Evolutionary conservation across 768 basidiomycete genomes (phyloP).

Genomic region (Boletus rubroflammeus): DNA sequence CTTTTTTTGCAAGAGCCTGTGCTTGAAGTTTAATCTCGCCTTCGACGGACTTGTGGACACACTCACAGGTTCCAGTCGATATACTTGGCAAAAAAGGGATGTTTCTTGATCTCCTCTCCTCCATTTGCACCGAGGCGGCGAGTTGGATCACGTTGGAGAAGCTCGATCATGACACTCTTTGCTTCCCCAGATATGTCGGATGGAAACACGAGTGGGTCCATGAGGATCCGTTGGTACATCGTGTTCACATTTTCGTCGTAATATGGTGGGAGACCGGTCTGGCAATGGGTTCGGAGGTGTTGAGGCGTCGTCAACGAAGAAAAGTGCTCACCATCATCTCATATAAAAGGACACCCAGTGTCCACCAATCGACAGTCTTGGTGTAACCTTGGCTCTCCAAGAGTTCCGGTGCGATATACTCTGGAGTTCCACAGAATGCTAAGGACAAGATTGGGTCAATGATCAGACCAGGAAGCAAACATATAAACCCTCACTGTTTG

Average conservation of each 20-base stretch:
- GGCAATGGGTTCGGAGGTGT: conserved; percentile 6
- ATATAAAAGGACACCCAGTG: conserved; percentile 90
- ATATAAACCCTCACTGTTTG: conserved; percentile 71
- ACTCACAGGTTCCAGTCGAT: conserved; percentile 83
- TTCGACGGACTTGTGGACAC: background rate
- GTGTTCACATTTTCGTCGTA: conserved; percentile 99
- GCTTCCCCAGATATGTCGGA: conserved; percentile 87
- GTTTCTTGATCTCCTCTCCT: conserved; percentile 93
- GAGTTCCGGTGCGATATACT: conserved; percentile 97
- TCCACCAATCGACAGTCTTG: conserved; percentile 99
- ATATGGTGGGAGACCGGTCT: conserved; percentile 97
- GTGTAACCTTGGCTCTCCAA: conserved; percentile 96
- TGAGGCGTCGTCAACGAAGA: background rate
- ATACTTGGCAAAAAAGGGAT: conserved; percentile 92
- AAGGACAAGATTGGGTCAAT: conserved; percentile 8
- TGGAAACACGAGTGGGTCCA: conserved; percentile 90
- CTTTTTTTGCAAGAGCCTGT: conserved; percentile 82
- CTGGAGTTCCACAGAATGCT: conserved; percentile 98
- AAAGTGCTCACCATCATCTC: conserved; percentile 78
- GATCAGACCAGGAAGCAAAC: background rate
- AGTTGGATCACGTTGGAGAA: conserved; percentile 86
- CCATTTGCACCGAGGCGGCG: conserved; percentile 88
- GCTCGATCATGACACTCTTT: conserved; percentile 79
- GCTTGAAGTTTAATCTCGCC: conserved; percentile 1
- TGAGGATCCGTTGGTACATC: conserved; percentile 94